Conservation (phyloP, 106 monocot genomes). For the Agapanthus africanus region DNA sequence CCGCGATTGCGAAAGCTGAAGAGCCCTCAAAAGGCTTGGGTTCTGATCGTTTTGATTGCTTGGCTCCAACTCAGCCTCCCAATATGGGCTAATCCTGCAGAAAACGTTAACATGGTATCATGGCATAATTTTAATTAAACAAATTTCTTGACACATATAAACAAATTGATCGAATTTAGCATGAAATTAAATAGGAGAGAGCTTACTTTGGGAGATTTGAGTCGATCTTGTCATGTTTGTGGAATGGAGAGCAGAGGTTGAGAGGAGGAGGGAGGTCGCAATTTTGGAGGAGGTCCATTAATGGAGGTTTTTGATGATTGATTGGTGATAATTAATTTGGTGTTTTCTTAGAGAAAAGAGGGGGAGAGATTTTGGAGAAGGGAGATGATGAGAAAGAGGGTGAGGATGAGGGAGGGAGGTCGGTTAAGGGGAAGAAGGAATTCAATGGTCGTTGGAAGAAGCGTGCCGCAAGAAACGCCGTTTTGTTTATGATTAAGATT, state of each 20-base stretch:
- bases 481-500: constrained; percentile 9
- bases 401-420: too few species aligned
- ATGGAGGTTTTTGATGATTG: too few species aligned
- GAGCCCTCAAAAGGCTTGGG: constrained; percentile 35
- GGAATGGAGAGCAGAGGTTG: constrained; percentile 32
- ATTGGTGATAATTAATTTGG: too few species aligned
- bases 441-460: constrained; percentile 18
- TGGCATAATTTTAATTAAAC: background rate
- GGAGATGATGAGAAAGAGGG: too few species aligned
- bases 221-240: background rate
- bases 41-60: constrained; percentile 8
- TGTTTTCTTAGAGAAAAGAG: too few species aligned
- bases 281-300: constrained; percentile 62
- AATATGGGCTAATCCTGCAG: background rate
- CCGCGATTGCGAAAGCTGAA: constrained; percentile 71
- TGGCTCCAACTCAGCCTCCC: constrained; percentile 2
- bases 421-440: too few species aligned
- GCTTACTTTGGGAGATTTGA: background rate
- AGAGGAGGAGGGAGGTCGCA: constrained; percentile 87
- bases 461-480: constrained; percentile 32
- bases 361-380: too few species aligned
- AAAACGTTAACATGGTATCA: too few species aligned
- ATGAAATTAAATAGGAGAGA: background rate
- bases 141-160: too few species aligned
- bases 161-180: too few species aligned